Percentiles rank a stretch among this genome's conserved stretches.
Conservation (phyloP, 495 filamentous ascomycete species). For the Penicillium paradoxum region DNA sequence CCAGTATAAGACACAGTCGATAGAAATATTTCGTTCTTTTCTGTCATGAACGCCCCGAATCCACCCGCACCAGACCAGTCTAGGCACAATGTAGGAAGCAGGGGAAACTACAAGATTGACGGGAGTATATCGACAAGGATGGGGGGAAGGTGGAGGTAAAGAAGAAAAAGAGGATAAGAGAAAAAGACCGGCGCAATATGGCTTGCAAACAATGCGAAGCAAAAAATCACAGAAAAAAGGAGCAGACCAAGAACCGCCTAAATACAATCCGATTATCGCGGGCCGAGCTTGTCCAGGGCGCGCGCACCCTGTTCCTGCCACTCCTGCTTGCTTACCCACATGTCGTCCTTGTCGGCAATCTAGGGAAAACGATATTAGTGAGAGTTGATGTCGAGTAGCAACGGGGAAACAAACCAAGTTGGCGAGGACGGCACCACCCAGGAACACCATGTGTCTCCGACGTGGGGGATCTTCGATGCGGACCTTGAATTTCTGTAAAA, state of each 20-base stretch:
- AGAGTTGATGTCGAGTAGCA: not conserved
- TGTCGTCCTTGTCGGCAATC: conserved; percentile 97
- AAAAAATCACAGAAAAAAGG: conserved; percentile 13
- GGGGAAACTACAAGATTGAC: conserved; percentile 16
- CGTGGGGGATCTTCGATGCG: conserved; percentile 96
- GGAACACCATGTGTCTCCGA: conserved; percentile 97
- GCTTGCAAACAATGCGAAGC: conserved; percentile 26
- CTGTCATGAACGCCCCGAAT: conserved; percentile 17
- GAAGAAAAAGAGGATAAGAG: conserved; percentile 3
- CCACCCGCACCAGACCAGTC: conserved; percentile 26
- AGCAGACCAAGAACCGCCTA: conserved; percentile 17
- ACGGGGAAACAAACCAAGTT: conserved; percentile 64
- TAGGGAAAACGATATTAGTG: conserved; percentile 25
- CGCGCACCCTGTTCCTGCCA: conserved; percentile 92
- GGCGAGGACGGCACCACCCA: conserved; percentile 92
- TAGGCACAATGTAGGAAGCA: conserved; percentile 24
- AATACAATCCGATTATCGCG: conserved; percentile 48
- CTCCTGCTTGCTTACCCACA: conserved; percentile 97
- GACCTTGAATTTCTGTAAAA: conserved; percentile 89
- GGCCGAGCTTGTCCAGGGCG: conserved; percentile 84
- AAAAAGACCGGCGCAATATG: conserved; percentile 9
- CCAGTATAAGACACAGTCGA: not conserved
- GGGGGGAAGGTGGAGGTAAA: not conserved
- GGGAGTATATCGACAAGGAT: conserved; percentile 22
- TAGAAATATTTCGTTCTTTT: conserved; percentile 23